These are phyloP conservation scores for Fusarium tanahbumbuense DNA, from an alignment of 2,329 filamentous ascomycete species.

Conservation along the genomic window DNA sequence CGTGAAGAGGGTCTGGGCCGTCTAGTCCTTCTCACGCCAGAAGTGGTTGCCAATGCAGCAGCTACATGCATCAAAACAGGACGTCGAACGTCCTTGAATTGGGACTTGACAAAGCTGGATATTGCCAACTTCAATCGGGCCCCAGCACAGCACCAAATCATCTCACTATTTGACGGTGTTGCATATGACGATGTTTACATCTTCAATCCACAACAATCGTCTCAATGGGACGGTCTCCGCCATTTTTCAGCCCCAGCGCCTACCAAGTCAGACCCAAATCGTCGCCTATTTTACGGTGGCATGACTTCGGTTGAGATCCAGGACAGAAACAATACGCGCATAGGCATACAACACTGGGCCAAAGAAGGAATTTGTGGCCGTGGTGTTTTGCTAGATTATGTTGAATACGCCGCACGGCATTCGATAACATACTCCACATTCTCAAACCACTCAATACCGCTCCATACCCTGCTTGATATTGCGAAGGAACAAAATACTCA, in stretches of 20 bases:
- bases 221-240: constrained; percentile 10
- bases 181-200: constrained; percentile 8
- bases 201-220: constrained; percentile 12
- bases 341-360: constrained; percentile 8
- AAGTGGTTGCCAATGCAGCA: constrained; percentile 3
- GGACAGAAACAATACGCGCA: neutral
- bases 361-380: constrained; percentile 6
- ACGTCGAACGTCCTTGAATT: neutral
- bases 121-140: constrained; percentile 17
- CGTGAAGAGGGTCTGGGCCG: constrained; percentile 1
- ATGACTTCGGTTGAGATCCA: constrained; percentile 6
- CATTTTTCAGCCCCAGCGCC: constrained; percentile 4
- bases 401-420: neutral
- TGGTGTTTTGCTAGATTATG: constrained; percentile 4
- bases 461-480: neutral
- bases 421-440: neutral
- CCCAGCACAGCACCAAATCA: constrained; percentile 3
- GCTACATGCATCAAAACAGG: constrained; percentile 8
- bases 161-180: neutral
- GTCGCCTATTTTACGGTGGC: constrained; percentile 1
- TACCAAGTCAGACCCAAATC: neutral
- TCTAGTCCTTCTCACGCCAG: constrained; percentile 1
- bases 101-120: neutral
- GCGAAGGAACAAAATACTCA: neutral
- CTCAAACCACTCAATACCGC: neutral